phyloP scores from a whole-genome alignment of 495 filamentous ascomycete species.

The Friedmanniomyces simplex region DNA sequence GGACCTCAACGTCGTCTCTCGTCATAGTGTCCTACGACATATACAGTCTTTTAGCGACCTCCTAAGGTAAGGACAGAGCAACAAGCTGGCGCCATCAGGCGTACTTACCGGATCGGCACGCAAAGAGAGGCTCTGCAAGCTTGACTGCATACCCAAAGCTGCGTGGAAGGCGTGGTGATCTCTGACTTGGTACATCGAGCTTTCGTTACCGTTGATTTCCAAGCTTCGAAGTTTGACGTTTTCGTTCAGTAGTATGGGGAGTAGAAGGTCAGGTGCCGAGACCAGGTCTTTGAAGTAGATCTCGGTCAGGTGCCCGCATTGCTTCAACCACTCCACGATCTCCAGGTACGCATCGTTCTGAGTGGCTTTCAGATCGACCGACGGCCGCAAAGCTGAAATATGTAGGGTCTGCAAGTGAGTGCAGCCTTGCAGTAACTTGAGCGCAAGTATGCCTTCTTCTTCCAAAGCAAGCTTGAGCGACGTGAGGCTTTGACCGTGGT shows the following conservation, averaged over 20 bases:
- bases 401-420: slow-evolving; percentile 42
- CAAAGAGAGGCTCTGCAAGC: slow-evolving; percentile 39
- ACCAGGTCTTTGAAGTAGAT: slow-evolving; percentile 44
- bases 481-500: slow-evolving; percentile 47
- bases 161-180: slow-evolving; percentile 41
- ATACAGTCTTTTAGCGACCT: too few species aligned
- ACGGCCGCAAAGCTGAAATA: slow-evolving; percentile 35
- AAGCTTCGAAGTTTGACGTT: slow-evolving; percentile 40
- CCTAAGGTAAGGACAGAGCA: too few species aligned
- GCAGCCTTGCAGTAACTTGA: slow-evolving; percentile 42
- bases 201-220: slow-evolving; percentile 30
- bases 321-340: slow-evolving; percentile 44
- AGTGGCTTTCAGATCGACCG: slow-evolving; percentile 34
- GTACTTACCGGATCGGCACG: slow-evolving; percentile 34
- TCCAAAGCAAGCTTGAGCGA: slow-evolving; percentile 45
- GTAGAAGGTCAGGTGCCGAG: slow-evolving; percentile 41
- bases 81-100: too few species aligned
- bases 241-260: slow-evolving; percentile 42
- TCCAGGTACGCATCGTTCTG: slow-evolving; percentile 42
- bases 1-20: slow-evolving; percentile 37
- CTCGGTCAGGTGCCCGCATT: slow-evolving; percentile 43
- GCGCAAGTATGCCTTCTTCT: slow-evolving; percentile 36
- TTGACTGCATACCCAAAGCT: slow-evolving; percentile 40
- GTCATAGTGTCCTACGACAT: slow-evolving; percentile 28
- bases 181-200: slow-evolving; percentile 34